Percentiles rank a stretch among this genome's conserved stretches.
phyloP scores from a whole-genome alignment of 2,329 filamentous ascomycete genomes.

The Sporothrix brasiliensis region DNA sequence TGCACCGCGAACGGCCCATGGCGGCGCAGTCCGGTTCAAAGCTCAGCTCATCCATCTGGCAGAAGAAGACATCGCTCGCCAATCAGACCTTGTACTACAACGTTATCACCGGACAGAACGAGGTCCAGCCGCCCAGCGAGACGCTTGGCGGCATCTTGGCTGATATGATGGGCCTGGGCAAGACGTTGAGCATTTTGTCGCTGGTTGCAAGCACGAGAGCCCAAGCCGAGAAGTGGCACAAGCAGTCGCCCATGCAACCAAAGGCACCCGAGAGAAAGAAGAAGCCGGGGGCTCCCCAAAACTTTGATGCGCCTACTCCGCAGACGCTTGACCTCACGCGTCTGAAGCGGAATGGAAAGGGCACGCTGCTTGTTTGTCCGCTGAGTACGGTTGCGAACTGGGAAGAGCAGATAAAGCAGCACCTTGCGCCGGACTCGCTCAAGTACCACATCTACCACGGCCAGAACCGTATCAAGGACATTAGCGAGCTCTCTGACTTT shows the following conservation, averaged over 20 bases:
- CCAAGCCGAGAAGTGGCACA: constrained; percentile 65
- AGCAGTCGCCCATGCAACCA: constrained; percentile 55
- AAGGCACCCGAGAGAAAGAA: constrained; percentile 47
- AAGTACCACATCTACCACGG: constrained; percentile 88
- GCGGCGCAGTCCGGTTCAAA: constrained; percentile 60
- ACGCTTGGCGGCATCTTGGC: constrained; percentile 74
- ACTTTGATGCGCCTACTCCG: constrained; percentile 48
- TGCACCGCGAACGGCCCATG: constrained; percentile 69
- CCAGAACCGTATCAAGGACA: constrained; percentile 69
- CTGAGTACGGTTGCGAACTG: constrained; percentile 92
- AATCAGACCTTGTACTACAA: constrained; percentile 68
- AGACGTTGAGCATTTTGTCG: constrained; percentile 82
- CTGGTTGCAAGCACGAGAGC: constrained; percentile 68
- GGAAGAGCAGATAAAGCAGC: constrained; percentile 87
- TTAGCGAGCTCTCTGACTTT: constrained; percentile 67
- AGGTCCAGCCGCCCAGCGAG: constrained; percentile 63
- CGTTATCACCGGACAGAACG: constrained; percentile 76
- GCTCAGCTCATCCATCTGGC: constrained; percentile 76
- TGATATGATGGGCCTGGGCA: constrained; percentile 89
- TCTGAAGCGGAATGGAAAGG: constrained; percentile 69
- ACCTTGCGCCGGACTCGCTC: constrained; percentile 67
- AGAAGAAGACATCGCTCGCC: constrained; percentile 59
- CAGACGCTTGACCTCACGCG: constrained; percentile 53
- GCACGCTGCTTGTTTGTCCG: constrained; percentile 85
- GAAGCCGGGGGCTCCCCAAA: constrained; percentile 40